Base-by-base conservation (phyloP, 768 basidiomycete genomes). In the Candolleomyces efflorescens region DNA sequence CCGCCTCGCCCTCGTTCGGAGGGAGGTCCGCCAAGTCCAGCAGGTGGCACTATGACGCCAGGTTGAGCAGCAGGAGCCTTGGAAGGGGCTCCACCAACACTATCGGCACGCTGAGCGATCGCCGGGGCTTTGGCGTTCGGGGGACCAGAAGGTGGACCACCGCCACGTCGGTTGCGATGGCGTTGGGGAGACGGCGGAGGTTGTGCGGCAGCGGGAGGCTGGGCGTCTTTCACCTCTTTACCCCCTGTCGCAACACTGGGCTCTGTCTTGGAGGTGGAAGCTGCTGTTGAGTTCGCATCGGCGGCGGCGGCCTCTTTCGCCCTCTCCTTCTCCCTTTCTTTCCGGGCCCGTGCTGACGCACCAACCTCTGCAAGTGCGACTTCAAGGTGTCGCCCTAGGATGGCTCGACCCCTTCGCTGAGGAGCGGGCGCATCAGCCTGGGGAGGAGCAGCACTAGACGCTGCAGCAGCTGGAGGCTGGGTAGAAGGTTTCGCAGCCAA, bases 311-410 rank as follows among this genome's bases (percentile, higher is more conserved):
- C 15, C 9, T 26, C 27, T n/a, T 26, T 17, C 9, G 49, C 24
- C n/a, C 27, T 68, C 62, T 63, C 71, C 37, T 61, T 68, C 44
- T 65, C 69, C 37, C 56, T 54, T 55, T 64, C 56, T 47, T 63
- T 66, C 62, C 54, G 58, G 12, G 65, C 64, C 36, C 58, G 62
- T 23, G 71, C 69, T n/a, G 76, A 68, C 3, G 83, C 82, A 5
- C 84, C 85, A 0, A 83, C 82, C 0, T 86, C 83, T 56, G 70
- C 89, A 26, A 91, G 69, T 7, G 89, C 89, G 6, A 83, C 87
- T 62, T 89, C 87, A 53, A 91, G 86, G 13, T 89, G 86, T 12
- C 88, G 66, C 0, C 87, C 86, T 32, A 90, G 70, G 10, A 86
- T 75, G 1, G 86, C 86, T 5, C 87, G 81, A 4, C 68, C 61